A percentile compares a stretch with the other conserved stretches of the same genome.
Evolutionary conservation across 129 eudicot species (phyloP).

Genomic region (Arctium minus): DNA sequence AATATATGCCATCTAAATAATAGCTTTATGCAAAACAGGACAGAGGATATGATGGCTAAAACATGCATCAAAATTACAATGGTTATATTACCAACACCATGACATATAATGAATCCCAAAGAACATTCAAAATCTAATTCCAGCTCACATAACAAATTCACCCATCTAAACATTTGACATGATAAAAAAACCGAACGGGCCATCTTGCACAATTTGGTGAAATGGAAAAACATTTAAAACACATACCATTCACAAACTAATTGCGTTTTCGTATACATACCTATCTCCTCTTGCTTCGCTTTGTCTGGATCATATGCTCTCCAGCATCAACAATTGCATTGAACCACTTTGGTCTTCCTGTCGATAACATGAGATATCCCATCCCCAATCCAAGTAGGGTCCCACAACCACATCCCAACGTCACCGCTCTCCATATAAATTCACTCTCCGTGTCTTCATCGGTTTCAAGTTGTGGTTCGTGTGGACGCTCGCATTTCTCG

Average conservation of each 20-base stretch:
- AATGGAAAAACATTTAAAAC: background rate
- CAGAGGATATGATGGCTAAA: too few species aligned
- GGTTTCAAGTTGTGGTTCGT: background rate
- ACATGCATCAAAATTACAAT: too few species aligned
- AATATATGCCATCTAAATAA: too few species aligned
- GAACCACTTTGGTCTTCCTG: constrained; percentile 5
- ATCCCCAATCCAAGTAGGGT: constrained; percentile 2
- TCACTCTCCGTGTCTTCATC: background rate
- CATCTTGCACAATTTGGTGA: too few species aligned
- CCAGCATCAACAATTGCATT: background rate
- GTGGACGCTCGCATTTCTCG: background rate
- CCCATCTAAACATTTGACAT: too few species aligned
- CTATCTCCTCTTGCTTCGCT: background rate
- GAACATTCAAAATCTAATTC: too few species aligned
- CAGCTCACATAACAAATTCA: too few species aligned
- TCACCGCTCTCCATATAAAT: background rate
- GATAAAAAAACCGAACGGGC: too few species aligned
- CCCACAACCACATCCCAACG: constrained; percentile 10
- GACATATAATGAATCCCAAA: background rate
- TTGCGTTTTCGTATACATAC: background rate
- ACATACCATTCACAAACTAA: background rate
- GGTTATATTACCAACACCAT: too few species aligned
- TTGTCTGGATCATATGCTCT: background rate
- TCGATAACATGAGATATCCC: background rate
- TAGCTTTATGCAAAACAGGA: too few species aligned